Evolutionary conservation across 106 monocot species (phyloP), one percentile per base, ranked within the genome.

Genomic region (Dendrobium chrysotoxum): DNA sequence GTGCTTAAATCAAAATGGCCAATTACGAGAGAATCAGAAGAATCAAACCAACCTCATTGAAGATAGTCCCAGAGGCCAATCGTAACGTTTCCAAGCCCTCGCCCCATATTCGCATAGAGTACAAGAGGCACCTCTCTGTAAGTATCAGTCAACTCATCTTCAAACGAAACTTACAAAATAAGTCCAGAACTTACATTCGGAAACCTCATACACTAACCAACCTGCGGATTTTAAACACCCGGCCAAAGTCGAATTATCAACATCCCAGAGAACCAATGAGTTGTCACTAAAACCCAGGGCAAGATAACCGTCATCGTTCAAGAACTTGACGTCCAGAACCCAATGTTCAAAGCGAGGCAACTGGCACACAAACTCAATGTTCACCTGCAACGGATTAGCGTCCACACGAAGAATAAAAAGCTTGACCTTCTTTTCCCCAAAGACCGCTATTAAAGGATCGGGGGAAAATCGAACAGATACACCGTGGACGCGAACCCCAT

Each of bases 201-300:
- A 25, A 74, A 42, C 74, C 28, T 23, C 40, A 74, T 20, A 21
- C n/a, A 76, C 2, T 45, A 64, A 30, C 21, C 28, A 82, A 93
- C 92, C 91, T 78, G 91, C 68, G 39, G 87, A 93, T 50, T 83
- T 87, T 74, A 96, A 88, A 31, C 88, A 80, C n/a, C 78, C 40
- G 54, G 77, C 16, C 53, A 85, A 31, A 53, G 25, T 55, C 6
- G 68, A 77, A 5, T 16, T 53, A 25, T 41, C 55, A 40, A 91
- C 47, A 87, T 99, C 91, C 98, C 98, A 99, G 12, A 95, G 55
- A 68, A 87, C 90, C 26, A 99, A 81, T 0, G 98, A 99, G 77
- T 99, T 99, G 78, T 99, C 98, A 74, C 95, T 88, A 23, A 99
- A 89, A 11, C 98, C 98, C 35, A 99, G 66, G 5, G 78, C 95